These are phyloP conservation scores for Aphanomyces astaci DNA, from an alignment of 352 stramenopile species.

Conservation along the genomic window DNA sequence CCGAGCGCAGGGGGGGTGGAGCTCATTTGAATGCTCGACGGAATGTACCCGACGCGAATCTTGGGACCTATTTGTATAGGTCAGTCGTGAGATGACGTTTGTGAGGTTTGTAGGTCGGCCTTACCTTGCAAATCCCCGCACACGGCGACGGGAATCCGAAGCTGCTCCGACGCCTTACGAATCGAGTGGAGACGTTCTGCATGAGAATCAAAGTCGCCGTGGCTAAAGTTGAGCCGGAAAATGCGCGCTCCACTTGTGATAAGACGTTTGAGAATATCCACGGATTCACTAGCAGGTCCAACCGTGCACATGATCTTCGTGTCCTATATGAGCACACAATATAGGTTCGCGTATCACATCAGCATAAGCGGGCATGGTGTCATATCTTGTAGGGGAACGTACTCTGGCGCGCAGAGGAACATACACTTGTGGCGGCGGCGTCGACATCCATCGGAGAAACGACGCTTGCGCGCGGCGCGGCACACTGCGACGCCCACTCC, in stretches of 20 bases:
- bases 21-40: neutral
- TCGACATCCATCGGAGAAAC: too few species aligned
- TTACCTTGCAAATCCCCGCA: conserved; percentile 6
- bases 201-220: conserved; percentile 14
- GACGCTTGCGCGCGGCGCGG: too few species aligned
- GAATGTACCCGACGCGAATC: conserved; percentile 15
- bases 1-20: neutral
- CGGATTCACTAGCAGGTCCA: conserved; percentile 9
- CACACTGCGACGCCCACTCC: too few species aligned
- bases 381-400: neutral
- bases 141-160: neutral
- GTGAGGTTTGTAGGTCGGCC: too few species aligned
- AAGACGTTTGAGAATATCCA: conserved; percentile 1
- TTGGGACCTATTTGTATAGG: conserved; percentile 1
- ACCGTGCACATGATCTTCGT: conserved; percentile 23
- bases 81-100: neutral
- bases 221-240: conserved; percentile 20
- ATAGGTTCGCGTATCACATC: neutral
- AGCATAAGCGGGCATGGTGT: neutral
- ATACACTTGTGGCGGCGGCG: neutral
- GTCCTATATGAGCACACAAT: neutral
- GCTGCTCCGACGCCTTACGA: neutral
- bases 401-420: neutral
- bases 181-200: neutral
- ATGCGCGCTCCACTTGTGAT: conserved; percentile 8